These are phyloP conservation scores for Mallotus japonicus DNA, from an alignment of 441 rosid species.

Conservation along the genomic window DNA sequence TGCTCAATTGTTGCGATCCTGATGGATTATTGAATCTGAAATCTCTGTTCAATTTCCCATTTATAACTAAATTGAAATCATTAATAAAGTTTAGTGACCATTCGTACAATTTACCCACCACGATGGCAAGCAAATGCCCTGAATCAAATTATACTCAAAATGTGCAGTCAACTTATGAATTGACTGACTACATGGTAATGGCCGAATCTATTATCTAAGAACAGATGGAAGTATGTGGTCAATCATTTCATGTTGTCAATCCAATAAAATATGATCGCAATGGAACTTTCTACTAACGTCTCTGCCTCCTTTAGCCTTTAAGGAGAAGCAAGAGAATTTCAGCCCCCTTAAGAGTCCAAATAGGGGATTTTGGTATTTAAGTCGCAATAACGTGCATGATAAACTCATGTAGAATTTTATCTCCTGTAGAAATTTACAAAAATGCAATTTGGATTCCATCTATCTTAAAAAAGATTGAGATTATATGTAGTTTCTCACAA, in stretches of 20 bases:
- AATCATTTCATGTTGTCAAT: background rate
- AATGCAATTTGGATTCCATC: background rate
- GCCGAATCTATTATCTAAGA: background rate
- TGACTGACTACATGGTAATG: background rate
- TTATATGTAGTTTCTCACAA: background rate
- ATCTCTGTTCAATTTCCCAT: no score
- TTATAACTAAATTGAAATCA: no score
- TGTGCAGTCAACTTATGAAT: background rate
- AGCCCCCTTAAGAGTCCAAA: background rate
- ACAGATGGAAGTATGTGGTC: background rate
- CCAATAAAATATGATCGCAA: background rate
- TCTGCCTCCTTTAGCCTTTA: background rate
- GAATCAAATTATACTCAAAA: background rate
- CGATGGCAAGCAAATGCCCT: background rate
- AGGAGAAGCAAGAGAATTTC: background rate
- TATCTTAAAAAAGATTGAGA: background rate
- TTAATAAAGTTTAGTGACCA: no score
- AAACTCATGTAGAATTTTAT: background rate
- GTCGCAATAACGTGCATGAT: background rate
- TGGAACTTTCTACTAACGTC: background rate
- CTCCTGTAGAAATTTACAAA: background rate
- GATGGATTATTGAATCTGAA: no score
- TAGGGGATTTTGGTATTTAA: background rate
- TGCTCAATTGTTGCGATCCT: no score
- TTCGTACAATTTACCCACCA: no score